phyloP scores from a whole-genome alignment of 257 asterid species.

The Lycium barbarum region DNA sequence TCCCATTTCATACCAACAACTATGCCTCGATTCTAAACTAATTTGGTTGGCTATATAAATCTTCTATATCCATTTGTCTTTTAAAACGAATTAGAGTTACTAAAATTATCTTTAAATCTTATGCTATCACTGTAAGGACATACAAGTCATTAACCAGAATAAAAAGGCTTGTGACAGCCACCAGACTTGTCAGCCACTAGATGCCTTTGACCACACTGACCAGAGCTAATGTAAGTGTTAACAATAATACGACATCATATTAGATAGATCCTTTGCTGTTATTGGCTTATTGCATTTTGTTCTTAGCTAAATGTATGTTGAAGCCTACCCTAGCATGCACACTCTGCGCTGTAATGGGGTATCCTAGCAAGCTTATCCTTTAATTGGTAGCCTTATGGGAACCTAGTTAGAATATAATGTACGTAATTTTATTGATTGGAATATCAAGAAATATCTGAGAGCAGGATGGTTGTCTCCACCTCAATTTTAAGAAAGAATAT shows the following conservation, averaged over 20 bases:
- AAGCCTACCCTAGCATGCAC: constrained; percentile 9
- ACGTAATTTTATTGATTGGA: background rate
- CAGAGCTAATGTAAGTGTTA: background rate
- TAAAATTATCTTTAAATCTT: background rate
- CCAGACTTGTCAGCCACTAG: background rate
- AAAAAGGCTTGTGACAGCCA: background rate
- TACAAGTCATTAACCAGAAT: background rate
- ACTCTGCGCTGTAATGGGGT: background rate
- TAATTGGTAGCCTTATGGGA: background rate
- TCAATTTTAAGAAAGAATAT: background rate
- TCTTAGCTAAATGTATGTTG: constrained; percentile 2
- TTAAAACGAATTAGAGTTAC: background rate
- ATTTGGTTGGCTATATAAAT: background rate
- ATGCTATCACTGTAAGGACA: background rate
- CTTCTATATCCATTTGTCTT: background rate
- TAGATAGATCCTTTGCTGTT: background rate
- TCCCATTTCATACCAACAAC: background rate
- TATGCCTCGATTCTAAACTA: constrained; percentile 19
- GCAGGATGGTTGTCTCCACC: background rate
- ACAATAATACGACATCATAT: constrained; percentile 3
- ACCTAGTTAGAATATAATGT: background rate
- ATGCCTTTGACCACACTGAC: background rate
- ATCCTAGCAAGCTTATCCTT: background rate
- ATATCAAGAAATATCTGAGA: background rate
- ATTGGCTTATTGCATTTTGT: background rate